Conservation (phyloP, 1,284 basidiomycete genomes). For the Sphaerobolus stellatus region DNA sequence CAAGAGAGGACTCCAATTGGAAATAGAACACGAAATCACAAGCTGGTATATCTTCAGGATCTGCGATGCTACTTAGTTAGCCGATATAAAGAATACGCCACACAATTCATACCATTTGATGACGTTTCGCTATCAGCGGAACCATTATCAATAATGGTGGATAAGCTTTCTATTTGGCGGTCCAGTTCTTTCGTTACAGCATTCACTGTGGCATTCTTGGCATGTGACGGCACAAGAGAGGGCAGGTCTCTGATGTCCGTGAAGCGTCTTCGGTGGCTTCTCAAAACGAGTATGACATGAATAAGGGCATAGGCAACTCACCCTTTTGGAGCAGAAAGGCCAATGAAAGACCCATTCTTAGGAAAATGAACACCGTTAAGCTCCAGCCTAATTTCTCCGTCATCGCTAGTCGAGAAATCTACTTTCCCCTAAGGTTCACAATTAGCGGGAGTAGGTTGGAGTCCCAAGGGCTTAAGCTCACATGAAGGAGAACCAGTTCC, state of each 20-base stretch:
- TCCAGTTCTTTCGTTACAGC: conserved; percentile 67
- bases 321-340: conserved; percentile 68
- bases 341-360: conserved; percentile 75
- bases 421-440: conserved; percentile 59
- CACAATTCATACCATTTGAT: conserved; percentile 31
- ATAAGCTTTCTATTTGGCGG: conserved; percentile 57
- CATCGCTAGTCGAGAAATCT: conserved; percentile 53
- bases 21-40: conserved; percentile 68
- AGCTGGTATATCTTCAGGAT: conserved; percentile 48
- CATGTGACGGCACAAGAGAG: conserved; percentile 54
- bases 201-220: conserved; percentile 60
- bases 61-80: conserved; percentile 27
- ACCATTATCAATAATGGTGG: conserved; percentile 62
- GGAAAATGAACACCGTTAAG: conserved; percentile 80
- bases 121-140: conserved; percentile 46
- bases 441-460: background rate
- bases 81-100: background rate
- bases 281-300: background rate
- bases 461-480: conserved; percentile 35
- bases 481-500: conserved; percentile 61
- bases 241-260: conserved; percentile 70
- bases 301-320: conserved; percentile 32
- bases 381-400: conserved; percentile 62
- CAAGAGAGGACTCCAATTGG: conserved; percentile 53
- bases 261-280: conserved; percentile 28